Conservation (phyloP, 176 grass and related monocot genomes). For the Rhynchospora breviuscula region DNA sequence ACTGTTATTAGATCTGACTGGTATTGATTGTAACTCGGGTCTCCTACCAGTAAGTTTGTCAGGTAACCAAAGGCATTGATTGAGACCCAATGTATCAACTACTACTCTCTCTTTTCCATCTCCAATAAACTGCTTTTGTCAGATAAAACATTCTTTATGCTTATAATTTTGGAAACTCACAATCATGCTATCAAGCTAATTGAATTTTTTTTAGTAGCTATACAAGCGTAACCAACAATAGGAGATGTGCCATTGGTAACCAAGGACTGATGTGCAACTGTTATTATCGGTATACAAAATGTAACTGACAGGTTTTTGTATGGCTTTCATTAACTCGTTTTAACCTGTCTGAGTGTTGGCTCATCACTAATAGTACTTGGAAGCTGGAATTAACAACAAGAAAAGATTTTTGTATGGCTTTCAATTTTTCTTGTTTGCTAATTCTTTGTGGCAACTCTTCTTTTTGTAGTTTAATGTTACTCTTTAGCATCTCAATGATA, state of each 20-base stretch:
- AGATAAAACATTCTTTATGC: slow-evolving; percentile 7
- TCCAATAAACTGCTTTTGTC: slow-evolving; percentile 52
- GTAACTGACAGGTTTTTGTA: too few species aligned
- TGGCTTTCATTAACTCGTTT: too few species aligned
- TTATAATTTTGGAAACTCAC: slow-evolving; percentile 4
- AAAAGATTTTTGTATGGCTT: too few species aligned
- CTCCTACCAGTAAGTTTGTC: slow-evolving; percentile 72
- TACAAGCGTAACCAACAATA: neutral
- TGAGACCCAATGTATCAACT: slow-evolving; percentile 74
- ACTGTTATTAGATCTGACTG: too few species aligned
- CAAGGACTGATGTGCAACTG: neutral
- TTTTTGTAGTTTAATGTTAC: neutral
- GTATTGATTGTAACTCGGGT: slow-evolving; percentile 74
- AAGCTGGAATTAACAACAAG: neutral
- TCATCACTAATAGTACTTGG: neutral
- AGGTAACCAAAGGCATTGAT: slow-evolving; percentile 73
- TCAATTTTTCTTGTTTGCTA: too few species aligned
- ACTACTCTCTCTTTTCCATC: slow-evolving; percentile 84
- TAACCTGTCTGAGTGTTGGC: too few species aligned
- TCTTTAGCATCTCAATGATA: neutral
- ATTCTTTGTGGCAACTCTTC: too few species aligned
- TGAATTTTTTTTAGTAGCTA: neutral
- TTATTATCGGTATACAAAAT: neutral
- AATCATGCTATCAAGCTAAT: slow-evolving; percentile 4
- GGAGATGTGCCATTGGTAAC: neutral